These are phyloP conservation scores for Tanacetum coccineum DNA, from an alignment of 129 eudicot species.

Conservation along the genomic window DNA sequence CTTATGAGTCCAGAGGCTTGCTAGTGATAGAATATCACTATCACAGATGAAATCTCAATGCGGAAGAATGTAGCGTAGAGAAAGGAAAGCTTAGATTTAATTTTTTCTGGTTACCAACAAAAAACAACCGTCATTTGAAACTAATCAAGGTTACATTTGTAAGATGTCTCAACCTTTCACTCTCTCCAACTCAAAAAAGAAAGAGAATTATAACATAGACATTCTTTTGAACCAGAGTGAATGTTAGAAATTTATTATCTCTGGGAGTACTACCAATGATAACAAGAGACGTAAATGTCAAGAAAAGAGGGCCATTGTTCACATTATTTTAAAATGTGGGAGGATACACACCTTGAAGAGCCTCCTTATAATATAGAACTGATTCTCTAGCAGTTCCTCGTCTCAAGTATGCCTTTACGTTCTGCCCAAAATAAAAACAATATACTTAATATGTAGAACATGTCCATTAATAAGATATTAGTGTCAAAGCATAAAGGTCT, in stretches of 20 bases:
- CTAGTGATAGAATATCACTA: too few relatives aligned
- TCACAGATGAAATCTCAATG: too few relatives aligned
- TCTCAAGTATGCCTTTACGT: slow-evolving; percentile 90
- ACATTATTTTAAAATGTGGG: not conserved
- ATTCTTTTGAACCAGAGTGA: too few relatives aligned
- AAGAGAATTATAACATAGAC: too few relatives aligned
- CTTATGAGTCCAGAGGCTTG: too few relatives aligned
- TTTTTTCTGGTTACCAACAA: too few relatives aligned
- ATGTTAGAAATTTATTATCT: too few relatives aligned
- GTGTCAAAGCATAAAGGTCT: not conserved
- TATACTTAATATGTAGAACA: not conserved
- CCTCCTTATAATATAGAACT: slow-evolving; percentile 61
- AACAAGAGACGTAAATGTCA: not conserved
- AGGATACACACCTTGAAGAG: slow-evolving; percentile 69
- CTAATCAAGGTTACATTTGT: not conserved
- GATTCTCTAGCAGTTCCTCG: slow-evolving; percentile 93
- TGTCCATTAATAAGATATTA: too few relatives aligned
- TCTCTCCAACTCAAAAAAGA: too few relatives aligned
- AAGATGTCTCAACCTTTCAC: not conserved
- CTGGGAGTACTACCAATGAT: too few relatives aligned
- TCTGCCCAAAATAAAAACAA: slow-evolving; percentile 41
- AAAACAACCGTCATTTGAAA: not conserved
- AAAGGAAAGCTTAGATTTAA: too few relatives aligned
- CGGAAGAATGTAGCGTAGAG: too few relatives aligned
- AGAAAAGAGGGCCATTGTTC: not conserved